Evolutionary conservation across 108 stramenopile species (phyloP).

Genomic region (Skeletonema potamos): DNA sequence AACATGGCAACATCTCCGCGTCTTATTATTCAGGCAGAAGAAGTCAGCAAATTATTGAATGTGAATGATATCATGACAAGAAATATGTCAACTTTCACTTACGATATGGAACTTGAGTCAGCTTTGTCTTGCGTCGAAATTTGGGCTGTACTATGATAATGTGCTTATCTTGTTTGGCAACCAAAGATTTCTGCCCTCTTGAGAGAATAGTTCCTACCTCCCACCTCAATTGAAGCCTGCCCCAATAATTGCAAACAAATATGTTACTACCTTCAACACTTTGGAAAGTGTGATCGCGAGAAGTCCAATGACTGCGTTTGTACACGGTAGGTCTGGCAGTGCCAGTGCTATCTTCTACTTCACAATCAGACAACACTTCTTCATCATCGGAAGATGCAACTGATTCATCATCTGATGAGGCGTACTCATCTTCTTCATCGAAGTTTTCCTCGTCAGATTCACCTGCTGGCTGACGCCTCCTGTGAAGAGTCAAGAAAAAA

Average conservation of each 20-base stretch:
- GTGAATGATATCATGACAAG: not conserved
- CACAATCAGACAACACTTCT: not conserved
- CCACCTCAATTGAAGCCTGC: not conserved
- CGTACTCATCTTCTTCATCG: not conserved
- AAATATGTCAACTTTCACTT: not conserved
- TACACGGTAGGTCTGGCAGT: not conserved
- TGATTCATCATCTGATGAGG: not conserved
- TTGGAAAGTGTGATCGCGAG: not conserved
- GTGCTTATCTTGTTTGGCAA: not conserved
- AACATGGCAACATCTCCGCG: not conserved
- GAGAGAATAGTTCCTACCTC: not conserved
- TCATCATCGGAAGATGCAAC: not conserved
- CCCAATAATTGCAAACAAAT: not conserved
- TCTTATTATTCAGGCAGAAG: not conserved
- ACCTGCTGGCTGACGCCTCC: not conserved
- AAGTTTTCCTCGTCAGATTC: not conserved
- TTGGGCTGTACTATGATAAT: not conserved
- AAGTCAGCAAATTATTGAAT: not conserved
- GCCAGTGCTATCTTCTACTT: not conserved
- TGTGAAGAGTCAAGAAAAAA: not conserved
- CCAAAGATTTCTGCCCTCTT: not conserved
- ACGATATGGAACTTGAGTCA: constrained; percentile 4
- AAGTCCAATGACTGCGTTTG: not conserved
- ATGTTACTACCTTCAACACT: not conserved
- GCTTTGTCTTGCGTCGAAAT: not conserved